Evolutionary conservation across 1,284 basidiomycete species (phyloP).

Genomic region (Sparassis latifolia): DNA sequence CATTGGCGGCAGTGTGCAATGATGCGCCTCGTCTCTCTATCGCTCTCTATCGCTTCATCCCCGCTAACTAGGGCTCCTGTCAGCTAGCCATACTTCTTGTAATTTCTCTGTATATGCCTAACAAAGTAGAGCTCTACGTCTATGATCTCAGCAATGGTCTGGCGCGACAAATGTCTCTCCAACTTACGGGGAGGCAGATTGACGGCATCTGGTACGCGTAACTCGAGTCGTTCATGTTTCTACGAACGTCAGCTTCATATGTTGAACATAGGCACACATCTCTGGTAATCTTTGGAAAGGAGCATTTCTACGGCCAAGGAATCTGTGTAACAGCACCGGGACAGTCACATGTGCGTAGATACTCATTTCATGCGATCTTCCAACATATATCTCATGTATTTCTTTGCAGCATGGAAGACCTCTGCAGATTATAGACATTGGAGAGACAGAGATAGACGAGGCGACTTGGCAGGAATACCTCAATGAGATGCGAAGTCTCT

Average conservation of each 20-base stretch:
- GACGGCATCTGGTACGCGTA: constrained; percentile 76
- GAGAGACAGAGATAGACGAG: constrained; percentile 77
- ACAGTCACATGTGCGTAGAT: constrained; percentile 62
- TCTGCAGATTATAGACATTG: constrained; percentile 71
- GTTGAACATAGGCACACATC: constrained; percentile 71
- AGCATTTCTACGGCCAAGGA: constrained; percentile 87
- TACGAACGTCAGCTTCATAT: constrained; percentile 3
- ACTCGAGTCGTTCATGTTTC: not conserved
- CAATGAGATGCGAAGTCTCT: constrained; percentile 65
- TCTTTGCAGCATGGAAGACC: constrained; percentile 70
- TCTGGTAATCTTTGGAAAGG: constrained; percentile 79
- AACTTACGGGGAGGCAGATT: constrained; percentile 80
- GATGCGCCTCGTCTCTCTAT: too few relatives aligned
- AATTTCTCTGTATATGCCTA: constrained; percentile 14
- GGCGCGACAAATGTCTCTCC: constrained; percentile 67
- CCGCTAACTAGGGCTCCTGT: too few relatives aligned
- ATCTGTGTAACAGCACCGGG: constrained; percentile 66
- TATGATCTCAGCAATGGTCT: constrained; percentile 89
- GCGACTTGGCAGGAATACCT: constrained; percentile 83
- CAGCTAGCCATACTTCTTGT: too few relatives aligned
- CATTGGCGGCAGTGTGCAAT: too few relatives aligned
- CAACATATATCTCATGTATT: constrained; percentile 1
- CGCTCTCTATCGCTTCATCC: too few relatives aligned
- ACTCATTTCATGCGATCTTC: not conserved
- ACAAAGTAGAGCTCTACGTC: constrained; percentile 57